Conservation (phyloP, 78 protist genomes). For the Dictyostelium citrinum region DNA sequence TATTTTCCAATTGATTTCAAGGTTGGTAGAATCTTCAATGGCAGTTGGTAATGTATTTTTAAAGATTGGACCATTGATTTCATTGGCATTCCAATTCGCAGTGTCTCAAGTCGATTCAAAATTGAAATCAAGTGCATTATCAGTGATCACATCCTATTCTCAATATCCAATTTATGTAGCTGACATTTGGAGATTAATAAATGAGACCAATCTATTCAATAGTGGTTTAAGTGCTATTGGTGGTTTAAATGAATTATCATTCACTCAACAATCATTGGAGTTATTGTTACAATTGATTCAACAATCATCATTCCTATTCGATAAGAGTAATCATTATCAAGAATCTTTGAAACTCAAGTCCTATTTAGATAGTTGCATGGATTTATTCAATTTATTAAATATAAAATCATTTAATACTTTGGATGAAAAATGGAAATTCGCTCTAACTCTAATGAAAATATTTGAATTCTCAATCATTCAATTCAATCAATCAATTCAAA, state of each 20-base stretch:
- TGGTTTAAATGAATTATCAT: not conserved
- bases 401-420: slow-evolving; percentile 29
- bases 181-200: slow-evolving; percentile 18
- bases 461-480: slow-evolving; percentile 34
- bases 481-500: slow-evolving; percentile 6
- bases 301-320: slow-evolving; percentile 18
- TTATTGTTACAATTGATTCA: not conserved
- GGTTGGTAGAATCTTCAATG: slow-evolving; percentile 2
- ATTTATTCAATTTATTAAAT: slow-evolving; percentile 16
- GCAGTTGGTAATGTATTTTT: slow-evolving; percentile 10
- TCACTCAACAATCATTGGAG: slow-evolving; percentile 39
- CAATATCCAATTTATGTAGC: not conserved
- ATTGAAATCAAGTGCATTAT: slow-evolving; percentile 17
- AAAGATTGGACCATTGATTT: not conserved
- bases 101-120: not conserved
- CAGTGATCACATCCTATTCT: slow-evolving; percentile 19
- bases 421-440: slow-evolving; percentile 46
- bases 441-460: not conserved
- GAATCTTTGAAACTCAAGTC: not conserved
- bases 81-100: not conserved
- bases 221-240: not conserved
- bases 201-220: slow-evolving; percentile 11
- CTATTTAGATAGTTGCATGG: slow-evolving; percentile 30
- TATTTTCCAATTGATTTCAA: slow-evolving; percentile 17
- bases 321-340: not conserved